These are phyloP conservation scores for Jaapia argillacea DNA, from an alignment of 768 basidiomycete species.

Conservation along the genomic window DNA sequence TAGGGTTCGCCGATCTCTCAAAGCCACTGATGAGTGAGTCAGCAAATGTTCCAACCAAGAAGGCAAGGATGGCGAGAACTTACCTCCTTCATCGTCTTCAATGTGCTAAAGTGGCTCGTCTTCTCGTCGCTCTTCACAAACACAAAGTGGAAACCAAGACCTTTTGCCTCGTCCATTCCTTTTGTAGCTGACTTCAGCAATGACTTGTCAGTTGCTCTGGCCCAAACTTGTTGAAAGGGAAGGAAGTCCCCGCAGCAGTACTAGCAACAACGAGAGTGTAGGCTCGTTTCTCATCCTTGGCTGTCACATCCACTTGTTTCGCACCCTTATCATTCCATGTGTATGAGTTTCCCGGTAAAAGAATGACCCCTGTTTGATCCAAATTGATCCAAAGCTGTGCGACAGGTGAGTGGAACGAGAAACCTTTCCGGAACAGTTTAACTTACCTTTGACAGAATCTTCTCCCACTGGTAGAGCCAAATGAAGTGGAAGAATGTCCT, in stretches of 20 bases:
- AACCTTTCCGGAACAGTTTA: too few relatives aligned
- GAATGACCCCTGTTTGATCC: background rate
- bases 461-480: background rate
- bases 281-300: background rate
- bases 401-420: too few relatives aligned
- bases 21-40: background rate
- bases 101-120: background rate
- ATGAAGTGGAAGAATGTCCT: background rate
- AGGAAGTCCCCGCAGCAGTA: background rate
- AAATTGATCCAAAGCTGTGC: background rate
- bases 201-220: background rate
- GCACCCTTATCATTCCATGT: background rate
- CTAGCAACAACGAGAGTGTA: background rate
- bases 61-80: background rate
- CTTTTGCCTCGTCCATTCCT: background rate
- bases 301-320: background rate
- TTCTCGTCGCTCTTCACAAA: background rate
- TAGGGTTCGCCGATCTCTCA: background rate
- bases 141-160: background rate
- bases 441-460: too few relatives aligned
- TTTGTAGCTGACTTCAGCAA: background rate
- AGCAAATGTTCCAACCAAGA: background rate
- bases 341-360: background rate
- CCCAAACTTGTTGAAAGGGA: background rate
- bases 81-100: background rate